phyloP scores from a whole-genome alignment of 2,329 filamentous ascomycete species.

The Camillea tinctor region DNA sequence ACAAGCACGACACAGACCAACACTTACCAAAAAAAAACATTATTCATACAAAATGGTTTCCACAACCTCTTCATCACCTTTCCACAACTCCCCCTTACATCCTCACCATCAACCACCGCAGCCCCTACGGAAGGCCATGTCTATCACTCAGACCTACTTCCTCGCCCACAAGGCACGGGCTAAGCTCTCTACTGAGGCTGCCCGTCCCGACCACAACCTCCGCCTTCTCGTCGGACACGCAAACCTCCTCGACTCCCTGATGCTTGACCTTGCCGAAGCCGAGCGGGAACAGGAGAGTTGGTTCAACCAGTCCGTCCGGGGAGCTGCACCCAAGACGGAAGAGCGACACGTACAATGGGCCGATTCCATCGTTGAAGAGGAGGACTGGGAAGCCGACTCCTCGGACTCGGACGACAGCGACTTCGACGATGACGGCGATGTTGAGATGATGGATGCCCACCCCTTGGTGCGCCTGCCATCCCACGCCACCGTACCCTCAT shows the following conservation, averaged over 20 bases:
- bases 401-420: slow-evolving; percentile 55
- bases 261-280: slow-evolving; percentile 87
- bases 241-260: slow-evolving; percentile 94
- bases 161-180: slow-evolving; percentile 93
- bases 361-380: slow-evolving; percentile 72
- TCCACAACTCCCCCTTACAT: slow-evolving; percentile 29
- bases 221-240: slow-evolving; percentile 94
- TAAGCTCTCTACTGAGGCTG: slow-evolving; percentile 93
- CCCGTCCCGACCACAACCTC: slow-evolving; percentile 88
- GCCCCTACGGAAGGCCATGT: slow-evolving; percentile 80
- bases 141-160: slow-evolving; percentile 97
- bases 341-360: slow-evolving; percentile 85
- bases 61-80: slow-evolving; percentile 26
- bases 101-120: slow-evolving; percentile 38
- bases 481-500: slow-evolving; percentile 28
- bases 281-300: slow-evolving; percentile 94
- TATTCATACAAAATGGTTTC: slow-evolving; percentile 38
- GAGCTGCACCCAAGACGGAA: slow-evolving; percentile 58
- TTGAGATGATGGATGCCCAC: slow-evolving; percentile 52
- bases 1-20: slow-evolving; percentile 24
- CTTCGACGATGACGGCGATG: slow-evolving; percentile 54
- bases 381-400: slow-evolving; percentile 67
- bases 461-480: slow-evolving; percentile 48
- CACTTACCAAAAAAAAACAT: slow-evolving; percentile 14
- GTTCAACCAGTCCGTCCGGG: slow-evolving; percentile 94